Base-by-base conservation (phyloP, 345 rosid genomes). In the Eucalyptus pauciflora region DNA sequence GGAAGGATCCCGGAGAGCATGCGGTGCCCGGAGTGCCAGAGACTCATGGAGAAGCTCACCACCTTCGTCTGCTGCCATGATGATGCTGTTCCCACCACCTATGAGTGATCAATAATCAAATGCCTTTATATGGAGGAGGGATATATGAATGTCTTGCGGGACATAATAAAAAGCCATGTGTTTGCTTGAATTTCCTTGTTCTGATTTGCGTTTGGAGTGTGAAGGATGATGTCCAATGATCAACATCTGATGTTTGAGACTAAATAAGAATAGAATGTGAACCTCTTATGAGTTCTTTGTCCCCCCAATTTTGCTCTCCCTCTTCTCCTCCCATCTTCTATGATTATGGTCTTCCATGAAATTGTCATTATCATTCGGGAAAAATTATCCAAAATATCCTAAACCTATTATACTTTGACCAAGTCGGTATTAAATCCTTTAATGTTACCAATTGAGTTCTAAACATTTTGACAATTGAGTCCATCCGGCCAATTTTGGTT, bases 61-160 rank as follows among this genome's bases (percentile, higher is more conserved):
- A 92, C 94, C 67, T 97, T 95, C 93, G 51, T 91, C 86, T 97
- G 99, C 93, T 96, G 98, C 95, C 98, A 97, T 89, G 99, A 94
- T 50, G 96, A 94, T 8, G 69, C 22, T 48, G 83, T 62, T 48
- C 87, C 89, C 13, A 81, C 13, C 86, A 50, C 85, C 86, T 22
- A 14, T 25, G 86, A 89, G 13, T 86, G 86, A 25, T 22, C 29
- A 5, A 33, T 31, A 13, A 31, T 51, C 46, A 24, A 58, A 86
- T 22, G 62, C 62, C 29, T 56, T 25, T 24, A 24, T 56, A 62
- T 62, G 69, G 69, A 62, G 69, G 33, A 62, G 69, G 69, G 7
- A 62, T 62, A 85, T 85, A 46, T n/a, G 31, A 46, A 48, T 31
- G 24, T 46, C 29, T 29, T 58, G 49, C 13, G 45, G 27, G 17